Evolutionary conservation across 1,284 basidiomycete species (phyloP), one percentile per base, ranked within the genome.

Genomic region (Termitomyces sp.): DNA sequence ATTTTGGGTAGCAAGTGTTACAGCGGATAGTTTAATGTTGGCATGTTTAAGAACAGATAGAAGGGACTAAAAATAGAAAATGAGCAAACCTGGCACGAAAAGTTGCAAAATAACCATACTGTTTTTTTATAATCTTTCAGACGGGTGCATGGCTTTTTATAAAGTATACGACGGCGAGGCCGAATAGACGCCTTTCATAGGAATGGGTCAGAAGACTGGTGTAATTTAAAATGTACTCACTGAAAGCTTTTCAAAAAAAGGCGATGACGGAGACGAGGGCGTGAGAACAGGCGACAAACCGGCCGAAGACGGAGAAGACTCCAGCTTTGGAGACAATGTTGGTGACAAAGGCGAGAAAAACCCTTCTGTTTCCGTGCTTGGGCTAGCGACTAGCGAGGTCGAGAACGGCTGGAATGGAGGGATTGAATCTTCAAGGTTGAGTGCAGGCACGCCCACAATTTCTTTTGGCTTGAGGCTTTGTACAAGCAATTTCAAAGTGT

Each of bases 201-300:
- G n/a, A 5, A 24, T 57, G 3, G 55, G 34, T 26, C 38, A 16
- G 18, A n/a, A 41, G 31, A 37, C 18, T 35, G 19, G 19, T 16
- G 10, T 50, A n/a, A 13, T 37, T 6, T 11, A 38, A 9, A 16
- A 21, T 40, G 11, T 24, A 60, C 61, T 60, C 55, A 81, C 80
- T 46, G 79, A 79, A 50, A 83, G 66, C 14, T 73, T 75, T 37
- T 72, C 63, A 54, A 78, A 68, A 46, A 75, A 72, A 3, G 73
- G 73, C 1, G 76, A 72, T 21, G 69, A 61, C 6, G 72, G 69
- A 5, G 69, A 64, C 45, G 60, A 62, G 1, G 65, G 59, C 13
- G 60, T 14, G 46, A 59, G 9, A 52, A 52, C 49, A 18, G 66
- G 57, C 21, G 68, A 64, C n/a, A 63, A 56, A 31, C 63, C 54